Evolutionary conservation across 2,329 filamentous ascomycete genomes (phyloP), one percentile per base, ranked within the genome.

Genomic region (Trematosphaeria pertusa): DNA sequence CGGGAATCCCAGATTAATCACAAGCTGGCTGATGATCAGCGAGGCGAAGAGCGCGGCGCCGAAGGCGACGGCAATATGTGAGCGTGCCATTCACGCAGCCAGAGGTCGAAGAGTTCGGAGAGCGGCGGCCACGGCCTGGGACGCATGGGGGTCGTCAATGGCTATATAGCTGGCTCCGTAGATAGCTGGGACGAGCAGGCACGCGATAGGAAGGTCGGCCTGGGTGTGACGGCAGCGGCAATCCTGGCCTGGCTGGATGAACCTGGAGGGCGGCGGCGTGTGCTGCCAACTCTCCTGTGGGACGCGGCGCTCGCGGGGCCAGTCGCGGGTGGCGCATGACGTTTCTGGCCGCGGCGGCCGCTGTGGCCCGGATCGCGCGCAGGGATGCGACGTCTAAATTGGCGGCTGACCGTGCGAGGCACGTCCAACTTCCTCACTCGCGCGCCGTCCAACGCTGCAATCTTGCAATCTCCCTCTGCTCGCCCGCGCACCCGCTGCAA

Each of bases 41-140:
- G 67, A 48, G 8, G 64, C 62, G 40, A 70, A 31, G 51, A 68
- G 54, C 17, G 72, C 65, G 7, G 69, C 67, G 43, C 62, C 65
- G 35, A 74, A 30, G 54, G 72, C 72, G 52, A 73, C 59, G 21
- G 63, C 60, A 37, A 73, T 54, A 50, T 72, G 70, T 44, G 69
- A 67, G 60, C 69, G 71, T 57, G 71, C 71, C 72, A 75, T 75
- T 49, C 43, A 43, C 45, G 52, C 45, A 52, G 45, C 33, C 22
- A 54, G 43, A 58, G 45, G 46, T 55, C 39, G 39, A 50, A 40
- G 56, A 28, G 48, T 51, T 58, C 65, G 41, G 61, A 32, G 50
- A 31, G 46, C 39, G 44, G 33, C 33, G 41, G 33, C 38, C 33
- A n/a, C 4, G 22, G 41, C 31, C 31, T 6, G 22, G 37, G 11